Base-by-base conservation (phyloP, 1,284 basidiomycete genomes). In the Rhodotorula sp. region DNA sequence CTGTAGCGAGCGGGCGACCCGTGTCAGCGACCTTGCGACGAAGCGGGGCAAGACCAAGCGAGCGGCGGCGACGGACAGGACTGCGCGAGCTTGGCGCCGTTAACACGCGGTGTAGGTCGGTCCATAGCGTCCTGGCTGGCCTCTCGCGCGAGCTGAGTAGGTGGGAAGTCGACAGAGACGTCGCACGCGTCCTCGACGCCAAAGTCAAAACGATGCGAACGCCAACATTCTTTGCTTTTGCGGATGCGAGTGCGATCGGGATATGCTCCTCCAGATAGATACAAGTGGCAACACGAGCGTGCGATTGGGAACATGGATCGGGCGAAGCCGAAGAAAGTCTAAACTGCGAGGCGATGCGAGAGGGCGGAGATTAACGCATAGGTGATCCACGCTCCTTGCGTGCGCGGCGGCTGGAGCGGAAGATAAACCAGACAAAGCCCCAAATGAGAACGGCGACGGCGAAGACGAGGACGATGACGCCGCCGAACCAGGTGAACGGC, bases 391-490 rank as follows among this genome's bases (percentile, higher is more conserved):
- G 60, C 6, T 49, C 54, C 48, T 78, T 76, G 15, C 79, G 79
- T 54, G 68, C 59, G 72, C 77, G 77, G 64, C 79, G 76, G 78
- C 80, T 81, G 59, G 79, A 80, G 57, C 79, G 69, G 29, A 82
- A 77, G 48, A 82, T 71, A 17, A 71, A 63, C 27, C 79, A 76
- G 65, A 81, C 74, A 9, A 74, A 68, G 47, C 74, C 24, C 67
- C 61, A 68, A 22, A 71, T 59, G 49, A 66, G 53, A 15, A 59
- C 20, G 24, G 62, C 78, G n/a, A 77, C 77, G 27, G 80, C 62
- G 17, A 81, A 15, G 29, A 81, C 71, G 53, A 70, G 72, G 5
- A 75, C 68, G 52, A 81, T 66, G 49, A 83, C 77, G 30, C 74
- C 71, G 11, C 74, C 78, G 67, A 82, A 83, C 30, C 71, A 76